Conservation (phyloP, 2,329 filamentous ascomycete species). For the Cercospora sojina region DNA sequence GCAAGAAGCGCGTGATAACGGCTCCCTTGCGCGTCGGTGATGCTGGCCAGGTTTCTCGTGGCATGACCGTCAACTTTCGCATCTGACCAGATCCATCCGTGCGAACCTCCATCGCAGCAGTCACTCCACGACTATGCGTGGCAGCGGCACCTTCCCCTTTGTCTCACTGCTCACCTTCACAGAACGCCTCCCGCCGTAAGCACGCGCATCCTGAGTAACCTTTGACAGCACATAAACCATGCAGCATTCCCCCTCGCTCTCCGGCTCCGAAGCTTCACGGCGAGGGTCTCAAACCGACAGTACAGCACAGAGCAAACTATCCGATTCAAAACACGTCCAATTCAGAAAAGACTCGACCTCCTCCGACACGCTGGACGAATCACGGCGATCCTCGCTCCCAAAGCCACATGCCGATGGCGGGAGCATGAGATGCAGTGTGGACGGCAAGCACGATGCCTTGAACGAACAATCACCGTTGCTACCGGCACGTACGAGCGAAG, state of each 20-base stretch:
- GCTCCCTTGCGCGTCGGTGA: neutral
- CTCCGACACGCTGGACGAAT: slow-evolving; percentile 14
- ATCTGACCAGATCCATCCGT: neutral
- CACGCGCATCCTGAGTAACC: neutral
- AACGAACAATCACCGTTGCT: slow-evolving; percentile 38
- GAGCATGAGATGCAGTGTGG: slow-evolving; percentile 12
- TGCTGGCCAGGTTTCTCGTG: neutral
- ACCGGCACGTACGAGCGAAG: slow-evolving; percentile 24
- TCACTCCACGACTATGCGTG: slow-evolving; percentile 1
- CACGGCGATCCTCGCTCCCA: slow-evolving; percentile 8
- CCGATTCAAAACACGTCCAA: slow-evolving; percentile 26
- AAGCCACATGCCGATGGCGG: slow-evolving; percentile 4
- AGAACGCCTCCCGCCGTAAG: slow-evolving; percentile 8
- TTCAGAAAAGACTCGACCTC: slow-evolving; percentile 22
- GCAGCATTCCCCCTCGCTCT: slow-evolving; percentile 19
- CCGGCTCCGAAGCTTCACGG: slow-evolving; percentile 18
- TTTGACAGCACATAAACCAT: slow-evolving; percentile 13
- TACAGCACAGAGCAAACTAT: slow-evolving; percentile 1
- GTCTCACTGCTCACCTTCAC: neutral
- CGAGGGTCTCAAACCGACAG: slow-evolving; percentile 16
- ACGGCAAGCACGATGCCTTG: slow-evolving; percentile 24
- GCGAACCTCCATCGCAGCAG: neutral
- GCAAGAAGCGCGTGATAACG: slow-evolving; percentile 3
- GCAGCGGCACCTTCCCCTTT: slow-evolving; percentile 6
- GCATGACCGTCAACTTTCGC: neutral